Evolutionary conservation across 768 basidiomycete species (phyloP).

Genomic region (Polyporus arcularius): DNA sequence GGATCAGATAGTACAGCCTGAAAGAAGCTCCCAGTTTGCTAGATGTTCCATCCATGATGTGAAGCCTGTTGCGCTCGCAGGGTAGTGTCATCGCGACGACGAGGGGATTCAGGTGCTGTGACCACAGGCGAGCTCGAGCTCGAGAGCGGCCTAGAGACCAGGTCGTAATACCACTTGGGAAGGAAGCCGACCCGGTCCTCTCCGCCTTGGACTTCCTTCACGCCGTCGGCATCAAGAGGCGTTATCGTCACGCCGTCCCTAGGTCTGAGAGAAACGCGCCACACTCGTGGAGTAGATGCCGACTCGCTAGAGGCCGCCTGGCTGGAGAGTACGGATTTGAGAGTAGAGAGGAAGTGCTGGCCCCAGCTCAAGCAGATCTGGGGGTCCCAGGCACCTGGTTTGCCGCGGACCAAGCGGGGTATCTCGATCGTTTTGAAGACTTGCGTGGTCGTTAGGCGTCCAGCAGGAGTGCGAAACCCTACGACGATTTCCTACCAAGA

Average conservation of each 20-base stretch:
- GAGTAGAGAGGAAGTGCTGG: conserved; percentile 55
- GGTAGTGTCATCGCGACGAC: not conserved
- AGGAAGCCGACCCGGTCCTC: conserved; percentile 82
- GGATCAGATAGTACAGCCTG: no score
- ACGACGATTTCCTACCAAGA: conserved; percentile 74
- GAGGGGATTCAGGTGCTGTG: not conserved
- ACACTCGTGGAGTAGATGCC: conserved; percentile 44
- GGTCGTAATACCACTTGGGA: conserved; percentile 67
- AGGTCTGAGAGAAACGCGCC: conserved; percentile 71
- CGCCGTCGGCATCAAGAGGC: conserved; percentile 47
- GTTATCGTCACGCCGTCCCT: conserved; percentile 53
- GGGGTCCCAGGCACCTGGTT: conserved; percentile 78
- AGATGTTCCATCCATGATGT: conserved; percentile 13
- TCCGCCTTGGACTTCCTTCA: conserved; percentile 59
- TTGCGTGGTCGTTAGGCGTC: conserved; percentile 64
- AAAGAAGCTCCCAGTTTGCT: not conserved
- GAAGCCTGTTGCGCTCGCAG: not conserved
- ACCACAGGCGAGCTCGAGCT: not conserved
- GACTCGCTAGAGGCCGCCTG: conserved; percentile 27
- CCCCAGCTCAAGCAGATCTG: conserved; percentile 74
- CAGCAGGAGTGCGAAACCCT: conserved; percentile 83
- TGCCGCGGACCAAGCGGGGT: conserved; percentile 76
- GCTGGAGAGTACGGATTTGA: conserved; percentile 33
- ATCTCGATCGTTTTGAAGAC: conserved; percentile 78
- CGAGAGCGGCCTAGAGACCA: conserved; percentile 4